Evolutionary conservation across 257 asterid genomes (phyloP).

Genomic region (Capsicum chinense): DNA sequence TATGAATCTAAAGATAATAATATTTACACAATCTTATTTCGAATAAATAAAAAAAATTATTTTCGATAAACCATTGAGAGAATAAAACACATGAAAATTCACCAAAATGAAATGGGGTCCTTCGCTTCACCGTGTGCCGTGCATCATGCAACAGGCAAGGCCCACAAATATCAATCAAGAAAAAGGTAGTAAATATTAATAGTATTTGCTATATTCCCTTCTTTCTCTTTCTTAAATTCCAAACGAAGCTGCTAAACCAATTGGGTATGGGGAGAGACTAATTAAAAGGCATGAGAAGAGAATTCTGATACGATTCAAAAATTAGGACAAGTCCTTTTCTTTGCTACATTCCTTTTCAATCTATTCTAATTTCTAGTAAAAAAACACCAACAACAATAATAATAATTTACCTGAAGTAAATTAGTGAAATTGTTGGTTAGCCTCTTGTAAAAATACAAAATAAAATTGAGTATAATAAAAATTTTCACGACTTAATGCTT

Average conservation of each 20-base stretch:
- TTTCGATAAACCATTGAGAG: too few relatives aligned
- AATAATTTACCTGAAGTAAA: too few relatives aligned
- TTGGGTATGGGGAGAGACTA: not conserved
- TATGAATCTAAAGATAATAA: too few relatives aligned
- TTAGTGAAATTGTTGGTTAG: too few relatives aligned
- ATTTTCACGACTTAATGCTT: too few relatives aligned
- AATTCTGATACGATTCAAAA: slow-evolving; percentile 8
- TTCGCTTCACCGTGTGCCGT: not conserved
- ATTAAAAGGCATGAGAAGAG: not conserved
- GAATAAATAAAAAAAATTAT: too few relatives aligned
- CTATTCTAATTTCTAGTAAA: too few relatives aligned
- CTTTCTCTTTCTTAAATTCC: not conserved
- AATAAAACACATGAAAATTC: too few relatives aligned
- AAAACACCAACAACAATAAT: not conserved
- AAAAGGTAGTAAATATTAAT: not conserved
- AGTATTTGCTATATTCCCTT: not conserved
- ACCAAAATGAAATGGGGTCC: not conserved
- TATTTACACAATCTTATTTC: too few relatives aligned
- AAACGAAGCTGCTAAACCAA: not conserved
- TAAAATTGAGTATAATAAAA: too few relatives aligned
- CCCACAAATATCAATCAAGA: slow-evolving; percentile 7
- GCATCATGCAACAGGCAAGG: not conserved
- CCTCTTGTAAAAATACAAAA: too few relatives aligned
- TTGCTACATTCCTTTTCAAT: slow-evolving; percentile 7
- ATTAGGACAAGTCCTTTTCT: not conserved